Evolutionary conservation across 2,329 filamentous ascomycete genomes (phyloP).

Genomic region (Blastomyces parvus): DNA sequence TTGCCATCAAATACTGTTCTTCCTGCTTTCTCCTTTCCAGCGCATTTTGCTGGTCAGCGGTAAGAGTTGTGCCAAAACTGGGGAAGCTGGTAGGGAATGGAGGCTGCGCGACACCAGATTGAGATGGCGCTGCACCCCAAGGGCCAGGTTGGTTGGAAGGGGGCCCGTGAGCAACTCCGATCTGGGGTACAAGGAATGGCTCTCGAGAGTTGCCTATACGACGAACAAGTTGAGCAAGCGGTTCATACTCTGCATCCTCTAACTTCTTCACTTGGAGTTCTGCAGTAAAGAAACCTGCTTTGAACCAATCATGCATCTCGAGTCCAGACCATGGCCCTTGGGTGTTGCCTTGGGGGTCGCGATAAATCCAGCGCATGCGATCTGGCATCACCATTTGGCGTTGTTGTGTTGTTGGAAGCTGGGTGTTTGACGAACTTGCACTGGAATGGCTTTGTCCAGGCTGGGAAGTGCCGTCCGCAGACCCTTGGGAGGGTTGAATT

Average conservation of each 20-base stretch:
- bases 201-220: conserved; percentile 96
- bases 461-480: conserved; percentile 24
- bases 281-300: conserved; percentile 92
- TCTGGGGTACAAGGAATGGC: conserved; percentile 94
- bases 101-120: conserved; percentile 59
- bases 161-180: conserved; percentile 83
- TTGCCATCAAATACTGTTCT: conserved; percentile 92
- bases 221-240: conserved; percentile 83
- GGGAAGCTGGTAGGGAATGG: conserved; percentile 91
- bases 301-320: conserved; percentile 99
- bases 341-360: conserved; percentile 82
- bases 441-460: conserved; percentile 26
- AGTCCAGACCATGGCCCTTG: conserved; percentile 93
- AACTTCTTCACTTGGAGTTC: conserved; percentile 91
- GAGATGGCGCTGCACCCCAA: conserved; percentile 29
- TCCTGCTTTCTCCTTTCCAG: conserved; percentile 94
- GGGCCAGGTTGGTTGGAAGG: conserved; percentile 45
- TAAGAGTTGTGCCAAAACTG: conserved; percentile 90
- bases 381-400: conserved; percentile 99
- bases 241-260: conserved; percentile 90
- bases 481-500: conserved; percentile 24
- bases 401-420: conserved; percentile 59
- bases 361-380: conserved; percentile 96
- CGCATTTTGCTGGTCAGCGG: conserved; percentile 96
- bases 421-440: conserved; percentile 50